Percentiles rank a stretch among this genome's conserved stretches.
These are phyloP conservation scores for Thinopyrum elongatum DNA, from an alignment of 176 grass and related monocot species.

Conservation along the genomic window DNA sequence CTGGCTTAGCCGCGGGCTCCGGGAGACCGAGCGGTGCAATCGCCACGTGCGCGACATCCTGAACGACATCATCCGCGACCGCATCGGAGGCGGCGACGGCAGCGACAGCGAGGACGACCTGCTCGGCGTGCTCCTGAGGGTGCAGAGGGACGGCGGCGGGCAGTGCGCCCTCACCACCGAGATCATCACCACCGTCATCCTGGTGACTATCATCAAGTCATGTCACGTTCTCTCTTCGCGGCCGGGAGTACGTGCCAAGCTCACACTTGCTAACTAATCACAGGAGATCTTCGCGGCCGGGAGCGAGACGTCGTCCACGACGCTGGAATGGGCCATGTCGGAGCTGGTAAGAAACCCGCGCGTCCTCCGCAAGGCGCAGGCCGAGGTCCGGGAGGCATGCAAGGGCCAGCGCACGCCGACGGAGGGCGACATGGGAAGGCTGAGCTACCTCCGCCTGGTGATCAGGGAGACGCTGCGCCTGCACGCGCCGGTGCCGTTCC, in stretches of 20 bases:
- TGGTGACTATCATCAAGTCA: not conserved
- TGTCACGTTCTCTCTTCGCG: too few species aligned
- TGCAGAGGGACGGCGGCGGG: constrained; percentile 9
- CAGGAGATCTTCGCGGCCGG: constrained; percentile 10
- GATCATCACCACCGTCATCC: constrained; percentile 10
- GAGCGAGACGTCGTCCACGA: constrained; percentile 26
- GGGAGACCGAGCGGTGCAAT: not conserved
- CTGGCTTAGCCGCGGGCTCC: not conserved
- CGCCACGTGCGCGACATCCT: not conserved
- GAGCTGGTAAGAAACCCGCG: not conserved
- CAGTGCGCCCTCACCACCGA: constrained; percentile 16
- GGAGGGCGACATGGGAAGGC: not conserved
- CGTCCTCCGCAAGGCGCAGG: not conserved
- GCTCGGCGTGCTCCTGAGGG: constrained; percentile 27
- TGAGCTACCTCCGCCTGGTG: not conserved
- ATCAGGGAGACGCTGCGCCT: not conserved
- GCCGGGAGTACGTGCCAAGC: too few species aligned
- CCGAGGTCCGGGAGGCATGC: not conserved
- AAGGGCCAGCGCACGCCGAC: not conserved
- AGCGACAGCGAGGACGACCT: not conserved
- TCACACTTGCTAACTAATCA: too few species aligned
- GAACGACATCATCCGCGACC: constrained; percentile 29
- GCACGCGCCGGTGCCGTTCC: not conserved
- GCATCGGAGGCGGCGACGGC: too few species aligned
- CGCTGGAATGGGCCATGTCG: constrained; percentile 6